Conservation (phyloP, 805 yeast species). For the Cyberlindnera meyerae region DNA sequence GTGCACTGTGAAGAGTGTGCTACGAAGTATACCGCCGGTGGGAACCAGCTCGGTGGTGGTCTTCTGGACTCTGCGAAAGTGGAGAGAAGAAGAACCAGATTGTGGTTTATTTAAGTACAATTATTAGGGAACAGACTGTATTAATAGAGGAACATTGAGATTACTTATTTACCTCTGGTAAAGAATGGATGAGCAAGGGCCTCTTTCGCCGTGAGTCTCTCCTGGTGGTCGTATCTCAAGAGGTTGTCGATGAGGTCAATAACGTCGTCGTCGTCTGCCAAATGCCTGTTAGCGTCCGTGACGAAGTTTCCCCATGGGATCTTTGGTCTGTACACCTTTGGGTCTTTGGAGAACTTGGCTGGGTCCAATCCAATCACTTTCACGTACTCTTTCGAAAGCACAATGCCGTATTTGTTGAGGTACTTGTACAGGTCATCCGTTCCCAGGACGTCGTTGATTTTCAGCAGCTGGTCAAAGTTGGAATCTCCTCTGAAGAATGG, state of each 20-base stretch:
- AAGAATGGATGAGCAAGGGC: conserved; percentile 67
- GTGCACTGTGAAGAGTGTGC: conserved; percentile 46
- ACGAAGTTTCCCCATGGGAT: conserved; percentile 79
- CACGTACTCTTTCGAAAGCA: conserved; percentile 69
- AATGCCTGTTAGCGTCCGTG: conserved; percentile 60
- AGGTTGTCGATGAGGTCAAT: conserved; percentile 78
- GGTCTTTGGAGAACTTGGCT: conserved; percentile 36
- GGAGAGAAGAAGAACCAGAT: conserved; percentile 26
- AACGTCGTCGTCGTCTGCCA: conserved; percentile 69
- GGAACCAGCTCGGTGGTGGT: not conserved
- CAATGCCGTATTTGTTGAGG: conserved; percentile 64
- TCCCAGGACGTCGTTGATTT: conserved; percentile 83
- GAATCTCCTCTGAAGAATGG: conserved; percentile 92
- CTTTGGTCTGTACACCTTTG: conserved; percentile 7
- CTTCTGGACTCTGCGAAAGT: conserved; percentile 8
- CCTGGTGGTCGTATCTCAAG: conserved; percentile 82
- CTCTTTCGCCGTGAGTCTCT: conserved; percentile 82
- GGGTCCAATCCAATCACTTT: conserved; percentile 67
- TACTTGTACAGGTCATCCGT: conserved; percentile 73
- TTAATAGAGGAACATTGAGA: not conserved
- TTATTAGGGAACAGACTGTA: not conserved
- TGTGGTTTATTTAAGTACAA: conserved; percentile 15
- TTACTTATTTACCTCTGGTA: conserved; percentile 21
- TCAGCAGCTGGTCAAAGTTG: conserved; percentile 85
- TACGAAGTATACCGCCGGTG: conserved; percentile 4